Conservation (phyloP, 2,329 filamentous ascomycete genomes). For the Talaromyces sp. region DNA sequence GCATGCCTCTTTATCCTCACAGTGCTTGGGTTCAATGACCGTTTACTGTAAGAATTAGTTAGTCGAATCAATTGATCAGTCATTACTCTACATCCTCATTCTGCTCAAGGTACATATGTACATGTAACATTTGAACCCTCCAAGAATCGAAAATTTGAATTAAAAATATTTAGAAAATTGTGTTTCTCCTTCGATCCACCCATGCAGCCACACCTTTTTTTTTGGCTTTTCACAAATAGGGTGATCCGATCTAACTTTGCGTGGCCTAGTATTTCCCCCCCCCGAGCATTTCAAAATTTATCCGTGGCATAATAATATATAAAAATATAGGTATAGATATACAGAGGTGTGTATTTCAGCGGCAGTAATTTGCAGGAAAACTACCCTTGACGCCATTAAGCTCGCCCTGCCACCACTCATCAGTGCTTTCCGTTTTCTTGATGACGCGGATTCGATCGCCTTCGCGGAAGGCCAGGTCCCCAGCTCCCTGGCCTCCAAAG, state of each 20-base stretch:
- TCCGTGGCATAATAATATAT: not conserved
- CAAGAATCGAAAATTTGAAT: not conserved
- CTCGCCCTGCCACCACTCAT: constrained; percentile 89
- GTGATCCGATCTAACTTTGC: not conserved
- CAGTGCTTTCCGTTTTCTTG: constrained; percentile 72
- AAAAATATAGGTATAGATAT: not conserved
- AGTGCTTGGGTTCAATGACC: not conserved
- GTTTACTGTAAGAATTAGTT: not conserved
- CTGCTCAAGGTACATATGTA: not conserved
- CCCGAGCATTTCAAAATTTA: not conserved
- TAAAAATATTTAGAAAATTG: not conserved
- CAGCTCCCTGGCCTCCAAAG: constrained; percentile 64
- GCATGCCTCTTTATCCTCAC: not conserved
- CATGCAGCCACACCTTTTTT: not conserved
- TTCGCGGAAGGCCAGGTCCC: constrained; percentile 70
- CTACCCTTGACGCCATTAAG: constrained; percentile 62
- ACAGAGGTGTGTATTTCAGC: constrained; percentile 19
- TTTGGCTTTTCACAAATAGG: not conserved
- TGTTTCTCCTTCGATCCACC: not conserved
- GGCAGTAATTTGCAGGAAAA: constrained; percentile 82
- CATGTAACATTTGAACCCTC: not conserved
- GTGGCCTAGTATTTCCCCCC: not conserved
- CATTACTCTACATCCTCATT: not conserved
- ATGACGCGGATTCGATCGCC: constrained; percentile 73
- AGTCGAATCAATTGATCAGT: not conserved